These are phyloP conservation scores for Willaertia magna DNA, from an alignment of 208 protist genomes.

Conservation along the genomic window DNA sequence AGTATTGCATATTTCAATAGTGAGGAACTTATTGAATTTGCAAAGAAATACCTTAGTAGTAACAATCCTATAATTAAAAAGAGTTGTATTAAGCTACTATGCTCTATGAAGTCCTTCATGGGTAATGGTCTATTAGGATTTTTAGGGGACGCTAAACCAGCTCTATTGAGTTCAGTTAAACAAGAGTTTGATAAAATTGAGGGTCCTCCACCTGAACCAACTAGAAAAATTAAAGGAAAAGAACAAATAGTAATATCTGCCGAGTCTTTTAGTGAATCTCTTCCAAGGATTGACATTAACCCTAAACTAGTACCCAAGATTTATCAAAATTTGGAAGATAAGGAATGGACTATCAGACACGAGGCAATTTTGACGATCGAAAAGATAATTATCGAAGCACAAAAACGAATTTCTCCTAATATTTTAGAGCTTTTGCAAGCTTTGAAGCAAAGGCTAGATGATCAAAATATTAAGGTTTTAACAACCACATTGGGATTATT, in stretches of 20 bases:
- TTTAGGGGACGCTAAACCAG: background rate
- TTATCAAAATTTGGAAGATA: background rate
- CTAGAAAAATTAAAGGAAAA: background rate
- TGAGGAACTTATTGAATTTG: background rate
- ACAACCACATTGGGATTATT: background rate
- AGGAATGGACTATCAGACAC: background rate
- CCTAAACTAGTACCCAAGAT: background rate
- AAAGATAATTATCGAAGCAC: background rate
- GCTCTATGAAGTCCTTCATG: background rate
- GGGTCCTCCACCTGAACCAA: background rate
- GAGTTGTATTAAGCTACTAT: background rate
- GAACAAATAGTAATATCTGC: background rate
- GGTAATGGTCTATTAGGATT: background rate
- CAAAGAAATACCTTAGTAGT: background rate
- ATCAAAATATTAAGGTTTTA: background rate
- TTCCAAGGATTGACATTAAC: background rate
- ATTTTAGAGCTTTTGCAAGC: background rate
- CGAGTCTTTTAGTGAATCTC: background rate
- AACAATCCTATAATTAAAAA: conserved; percentile 11
- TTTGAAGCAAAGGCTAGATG: background rate
- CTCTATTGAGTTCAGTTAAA: background rate
- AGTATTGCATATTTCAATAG: background rate
- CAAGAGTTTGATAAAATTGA: conserved; percentile 6
- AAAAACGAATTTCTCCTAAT: background rate
- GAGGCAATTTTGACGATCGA: background rate